A percentile compares a stretch with the other conserved stretches of the same genome.
phyloP scores from a whole-genome alignment of 495 filamentous ascomycete genomes.

The Penicillium canescens region DNA sequence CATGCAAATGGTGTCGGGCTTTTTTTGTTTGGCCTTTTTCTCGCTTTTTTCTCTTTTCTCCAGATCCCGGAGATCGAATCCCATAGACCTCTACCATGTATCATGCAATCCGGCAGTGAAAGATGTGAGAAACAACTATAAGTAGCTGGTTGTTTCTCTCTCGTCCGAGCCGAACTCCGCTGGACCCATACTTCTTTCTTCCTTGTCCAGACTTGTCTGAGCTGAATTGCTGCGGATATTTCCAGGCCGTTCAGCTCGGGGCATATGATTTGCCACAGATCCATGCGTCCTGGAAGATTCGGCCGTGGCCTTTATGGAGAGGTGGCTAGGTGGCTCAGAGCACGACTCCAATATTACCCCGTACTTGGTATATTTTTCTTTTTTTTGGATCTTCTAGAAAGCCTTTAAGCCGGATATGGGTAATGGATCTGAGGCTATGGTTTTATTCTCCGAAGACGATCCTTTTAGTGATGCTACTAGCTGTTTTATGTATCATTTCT shows the following conservation, averaged over 20 bases:
- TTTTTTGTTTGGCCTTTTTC: conserved; percentile 4
- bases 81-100: background rate
- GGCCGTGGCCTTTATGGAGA: conserved; percentile 19
- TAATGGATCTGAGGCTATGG: conserved; percentile 7
- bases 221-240: conserved; percentile 4
- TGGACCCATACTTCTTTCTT: conserved; percentile 8
- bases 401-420: conserved; percentile 1
- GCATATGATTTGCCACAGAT: conserved; percentile 25
- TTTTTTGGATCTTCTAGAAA: background rate
- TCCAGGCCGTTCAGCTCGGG: conserved; percentile 13
- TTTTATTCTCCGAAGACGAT: conserved; percentile 12
- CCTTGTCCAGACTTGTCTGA: conserved; percentile 3
- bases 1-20: conserved; percentile 4
- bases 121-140: background rate
- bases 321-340: conserved; percentile 4
- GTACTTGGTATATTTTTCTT: conserved; percentile 3
- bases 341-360: conserved; percentile 11
- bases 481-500: conserved; percentile 1
- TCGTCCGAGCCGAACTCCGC: background rate
- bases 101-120: background rate
- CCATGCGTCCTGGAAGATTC: conserved; percentile 1
- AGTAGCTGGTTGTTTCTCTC: background rate
- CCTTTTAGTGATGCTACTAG: conserved; percentile 12
- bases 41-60: conserved; percentile 2
- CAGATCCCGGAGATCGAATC: conserved; percentile 1